Evolutionary conservation across 2,329 filamentous ascomycete genomes (phyloP), one percentile per base, ranked within the genome.

Genomic region (Pseudocercospora ulei): DNA sequence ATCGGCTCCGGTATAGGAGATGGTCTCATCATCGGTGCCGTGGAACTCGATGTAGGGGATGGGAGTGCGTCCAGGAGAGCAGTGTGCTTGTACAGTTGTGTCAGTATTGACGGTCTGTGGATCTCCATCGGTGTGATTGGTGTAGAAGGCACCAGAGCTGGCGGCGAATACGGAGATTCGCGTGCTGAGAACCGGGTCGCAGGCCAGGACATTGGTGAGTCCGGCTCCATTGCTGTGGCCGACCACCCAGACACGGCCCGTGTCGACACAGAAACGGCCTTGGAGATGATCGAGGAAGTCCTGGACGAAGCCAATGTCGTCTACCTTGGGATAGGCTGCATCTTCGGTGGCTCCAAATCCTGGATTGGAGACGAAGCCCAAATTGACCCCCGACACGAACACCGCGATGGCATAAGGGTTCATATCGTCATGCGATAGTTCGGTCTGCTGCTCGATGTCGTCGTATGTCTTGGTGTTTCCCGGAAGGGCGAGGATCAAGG

Each of bases 171-270:
- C 67, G n/a, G 68, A 66, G 28, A 71, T 64, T 3, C 56, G 57
- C 3, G 50, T 51, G 3, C 64, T 65, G 1, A 64, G 58, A 1
- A 50, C 51, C 1, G 61, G 46, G 29, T 69, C 60, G 50, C 68
- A 73, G 3, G 69, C 67, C 3, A 72, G 61, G 2, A 64, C 50
- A n/a, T 60, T 63, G 4, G 62, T 62, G 14, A 69, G 65, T 4
- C 65, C 71, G 2, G 68, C 73, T 2, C 70, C 72, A 28, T 75
- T 73, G 47, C 64, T 75, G 45, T 75, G 72, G 25, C 67, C 68
- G 0, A 60, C 56, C 2, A 61, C 62, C 39, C 68, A 70, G 23
- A 71, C 59, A 5, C 62, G 62, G 0, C 53, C 54, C 2, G 55
- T 48, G 42, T 71, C 64, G 41, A 71, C 58, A 47, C 67, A 71